A percentile compares a stretch with the other conserved stretches of the same genome.
Evolutionary conservation across 345 rosid species (phyloP).

Genomic region (Boechera divaricarpa): DNA sequence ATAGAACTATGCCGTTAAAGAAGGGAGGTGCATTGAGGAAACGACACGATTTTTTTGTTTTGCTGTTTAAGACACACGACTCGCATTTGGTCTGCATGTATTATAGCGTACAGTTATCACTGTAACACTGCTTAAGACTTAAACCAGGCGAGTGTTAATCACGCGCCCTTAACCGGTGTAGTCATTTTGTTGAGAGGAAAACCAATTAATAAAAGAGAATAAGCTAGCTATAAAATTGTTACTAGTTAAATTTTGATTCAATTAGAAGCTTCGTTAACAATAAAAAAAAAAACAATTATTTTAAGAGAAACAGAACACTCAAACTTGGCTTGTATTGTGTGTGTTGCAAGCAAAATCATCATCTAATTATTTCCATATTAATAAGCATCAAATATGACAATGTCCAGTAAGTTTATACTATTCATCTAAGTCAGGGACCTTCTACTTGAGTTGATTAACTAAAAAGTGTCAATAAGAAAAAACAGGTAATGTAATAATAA

Average conservation of each 20-base stretch:
- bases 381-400: background rate
- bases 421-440: background rate
- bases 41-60: slow-evolving; percentile 27
- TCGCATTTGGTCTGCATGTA: slow-evolving; percentile 30
- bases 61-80: slow-evolving; percentile 21
- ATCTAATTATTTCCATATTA: background rate
- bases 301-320: no score
- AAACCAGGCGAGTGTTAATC: slow-evolving; percentile 5
- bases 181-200: background rate
- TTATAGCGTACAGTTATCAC: slow-evolving; percentile 9
- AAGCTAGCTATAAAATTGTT: background rate
- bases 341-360: slow-evolving; percentile 21
- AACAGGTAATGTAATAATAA: background rate
- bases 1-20: slow-evolving; percentile 38
- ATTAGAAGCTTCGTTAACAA: background rate
- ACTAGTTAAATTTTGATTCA: background rate
- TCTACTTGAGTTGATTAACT: background rate
- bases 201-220: background rate
- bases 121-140: background rate
- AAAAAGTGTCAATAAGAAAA: background rate
- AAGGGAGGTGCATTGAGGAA: slow-evolving; percentile 29
- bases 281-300: no score
- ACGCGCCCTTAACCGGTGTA: slow-evolving; percentile 2
- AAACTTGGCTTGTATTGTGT: background rate
- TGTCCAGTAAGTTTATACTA: background rate